A percentile compares a stretch with the other conserved stretches of the same genome.
These are phyloP conservation scores for Rosa chinensis DNA, from an alignment of 306 rosid species.

Conservation along the genomic window DNA sequence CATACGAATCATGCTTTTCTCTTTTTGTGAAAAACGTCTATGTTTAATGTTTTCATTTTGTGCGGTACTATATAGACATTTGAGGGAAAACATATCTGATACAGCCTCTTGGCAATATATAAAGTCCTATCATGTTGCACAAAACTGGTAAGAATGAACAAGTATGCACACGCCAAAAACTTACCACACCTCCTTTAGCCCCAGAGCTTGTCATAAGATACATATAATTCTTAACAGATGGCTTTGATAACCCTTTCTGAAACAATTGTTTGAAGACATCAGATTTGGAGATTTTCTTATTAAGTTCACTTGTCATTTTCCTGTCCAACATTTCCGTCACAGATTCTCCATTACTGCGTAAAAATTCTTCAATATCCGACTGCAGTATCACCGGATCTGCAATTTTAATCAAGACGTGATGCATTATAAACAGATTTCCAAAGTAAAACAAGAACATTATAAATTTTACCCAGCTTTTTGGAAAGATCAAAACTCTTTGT, in stretches of 20 bases:
- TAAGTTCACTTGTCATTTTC: slow-evolving; percentile 75
- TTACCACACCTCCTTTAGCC: slow-evolving; percentile 91
- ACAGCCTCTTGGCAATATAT: neutral
- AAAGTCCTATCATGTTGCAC: neutral
- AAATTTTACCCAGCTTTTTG: neutral
- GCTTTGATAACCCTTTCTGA: slow-evolving; percentile 68
- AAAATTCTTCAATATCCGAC: slow-evolving; percentile 63
- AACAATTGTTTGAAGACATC: slow-evolving; percentile 73
- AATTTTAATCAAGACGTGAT: slow-evolving; percentile 23
- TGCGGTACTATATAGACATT: neutral
- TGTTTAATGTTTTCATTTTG: neutral
- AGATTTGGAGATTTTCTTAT: slow-evolving; percentile 66
- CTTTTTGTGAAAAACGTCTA: neutral
- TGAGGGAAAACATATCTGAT: neutral
- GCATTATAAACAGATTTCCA: neutral
- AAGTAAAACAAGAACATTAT: neutral
- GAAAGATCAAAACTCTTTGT: neutral
- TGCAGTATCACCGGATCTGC: slow-evolving; percentile 70
- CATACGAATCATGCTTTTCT: neutral
- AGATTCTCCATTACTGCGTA: slow-evolving; percentile 80
- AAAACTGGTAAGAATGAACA: neutral
- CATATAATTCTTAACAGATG: slow-evolving; percentile 80
- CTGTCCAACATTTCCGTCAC: slow-evolving; percentile 85
- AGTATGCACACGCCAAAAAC: slow-evolving; percentile 28
- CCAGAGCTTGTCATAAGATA: slow-evolving; percentile 98